Evolutionary conservation across 164 flowering plant genomes (phyloP).

Genomic region (Nelumbo lutea): DNA sequence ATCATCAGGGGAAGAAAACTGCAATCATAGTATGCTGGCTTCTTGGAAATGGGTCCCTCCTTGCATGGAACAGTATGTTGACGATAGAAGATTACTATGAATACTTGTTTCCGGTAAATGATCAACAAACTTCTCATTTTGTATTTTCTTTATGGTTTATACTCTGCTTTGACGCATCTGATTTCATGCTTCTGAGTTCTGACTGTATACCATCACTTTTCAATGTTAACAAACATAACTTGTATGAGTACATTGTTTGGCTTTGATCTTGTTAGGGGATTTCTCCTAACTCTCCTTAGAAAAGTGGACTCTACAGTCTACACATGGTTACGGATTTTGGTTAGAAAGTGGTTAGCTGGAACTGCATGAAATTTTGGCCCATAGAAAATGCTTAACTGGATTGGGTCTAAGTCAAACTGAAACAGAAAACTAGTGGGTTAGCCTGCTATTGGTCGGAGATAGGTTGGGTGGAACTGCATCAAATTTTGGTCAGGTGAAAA

Average conservation of each 20-base stretch:
- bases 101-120: conserved; percentile 24
- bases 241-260: neutral
- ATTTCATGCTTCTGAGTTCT: neutral
- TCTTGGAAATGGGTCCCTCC: conserved; percentile 44
- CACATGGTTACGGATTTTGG: too few species aligned
- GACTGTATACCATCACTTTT: neutral
- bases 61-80: conserved; percentile 55
- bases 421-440: too few species aligned
- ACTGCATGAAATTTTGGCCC: too few species aligned
- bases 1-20: conserved; percentile 32
- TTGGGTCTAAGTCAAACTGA: too few species aligned
- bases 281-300: neutral
- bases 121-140: neutral
- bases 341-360: too few species aligned
- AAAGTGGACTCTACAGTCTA: too few species aligned
- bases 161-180: neutral
- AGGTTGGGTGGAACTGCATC: too few species aligned
- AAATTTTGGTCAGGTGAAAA: too few species aligned
- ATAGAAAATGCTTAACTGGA: too few species aligned
- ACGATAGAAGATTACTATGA: conserved; percentile 36
- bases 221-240: neutral
- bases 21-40: conserved; percentile 48
- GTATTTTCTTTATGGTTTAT: neutral
- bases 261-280: neutral
- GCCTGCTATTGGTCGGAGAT: too few species aligned